These are phyloP conservation scores for Candida montana DNA, from an alignment of 805 yeast genomes.

Conservation along the genomic window DNA sequence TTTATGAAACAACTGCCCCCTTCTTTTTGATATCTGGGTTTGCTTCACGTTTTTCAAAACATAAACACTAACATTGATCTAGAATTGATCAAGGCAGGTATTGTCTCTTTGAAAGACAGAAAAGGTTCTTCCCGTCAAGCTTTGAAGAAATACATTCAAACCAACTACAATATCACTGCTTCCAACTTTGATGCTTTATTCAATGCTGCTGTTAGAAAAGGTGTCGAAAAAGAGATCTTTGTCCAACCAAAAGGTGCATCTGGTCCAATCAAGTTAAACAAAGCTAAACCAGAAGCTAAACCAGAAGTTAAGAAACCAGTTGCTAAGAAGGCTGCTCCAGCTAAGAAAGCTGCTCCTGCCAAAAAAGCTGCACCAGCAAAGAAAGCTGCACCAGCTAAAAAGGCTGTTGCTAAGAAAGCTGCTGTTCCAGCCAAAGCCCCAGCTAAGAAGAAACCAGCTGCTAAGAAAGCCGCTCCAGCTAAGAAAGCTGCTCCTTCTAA, in stretches of 20 bases:
- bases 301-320: conserved; percentile 10
- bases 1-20: too few species aligned
- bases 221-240: conserved; percentile 72
- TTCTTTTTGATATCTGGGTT: neutral
- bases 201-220: conserved; percentile 73
- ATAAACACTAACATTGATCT: conserved; percentile 7
- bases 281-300: conserved; percentile 24
- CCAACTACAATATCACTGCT: conserved; percentile 54
- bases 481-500: conserved; percentile 24
- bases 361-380: conserved; percentile 22
- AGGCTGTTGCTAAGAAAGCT: conserved; percentile 18
- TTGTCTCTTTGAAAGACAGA: conserved; percentile 68
- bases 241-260: conserved; percentile 87
- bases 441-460: conserved; percentile 10
- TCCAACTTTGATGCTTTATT: conserved; percentile 68
- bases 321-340: conserved; percentile 11
- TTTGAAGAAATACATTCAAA: conserved; percentile 73
- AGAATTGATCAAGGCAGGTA: conserved; percentile 47
- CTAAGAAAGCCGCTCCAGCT: conserved; percentile 16
- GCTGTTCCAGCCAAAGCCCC: neutral
- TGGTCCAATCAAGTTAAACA: conserved; percentile 67
- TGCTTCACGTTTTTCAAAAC: too few species aligned
- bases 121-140: conserved; percentile 85
- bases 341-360: conserved; percentile 27
- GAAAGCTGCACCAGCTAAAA: conserved; percentile 8